Conservation (phyloP, 148 eudicot genomes). For the Chenopodium formosanum region DNA sequence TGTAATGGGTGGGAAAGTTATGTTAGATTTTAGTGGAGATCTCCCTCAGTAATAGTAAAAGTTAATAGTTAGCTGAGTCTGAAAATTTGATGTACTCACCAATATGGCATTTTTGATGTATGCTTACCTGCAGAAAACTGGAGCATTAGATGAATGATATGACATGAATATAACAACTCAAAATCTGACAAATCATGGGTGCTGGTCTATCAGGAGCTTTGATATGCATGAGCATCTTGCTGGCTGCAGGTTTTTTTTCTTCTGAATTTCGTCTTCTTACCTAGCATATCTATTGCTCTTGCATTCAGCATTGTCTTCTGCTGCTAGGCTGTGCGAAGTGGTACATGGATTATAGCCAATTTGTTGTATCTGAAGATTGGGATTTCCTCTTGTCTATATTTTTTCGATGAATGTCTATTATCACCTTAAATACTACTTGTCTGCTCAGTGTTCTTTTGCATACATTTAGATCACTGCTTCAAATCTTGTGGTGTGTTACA, state of each 20-base stretch:
- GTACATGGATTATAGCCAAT: background rate
- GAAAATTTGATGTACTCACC: background rate
- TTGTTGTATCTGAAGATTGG: slow-evolving; percentile 8
- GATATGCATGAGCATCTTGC: slow-evolving; percentile 2
- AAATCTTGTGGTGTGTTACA: background rate
- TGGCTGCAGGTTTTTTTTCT: slow-evolving; percentile 15
- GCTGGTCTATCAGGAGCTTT: background rate
- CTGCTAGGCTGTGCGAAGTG: background rate
- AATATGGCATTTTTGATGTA: background rate
- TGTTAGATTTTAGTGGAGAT: background rate
- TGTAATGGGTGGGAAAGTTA: background rate
- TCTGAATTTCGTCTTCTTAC: background rate
- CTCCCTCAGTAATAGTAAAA: background rate
- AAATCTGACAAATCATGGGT: background rate
- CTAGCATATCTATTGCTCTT: slow-evolving; percentile 8
- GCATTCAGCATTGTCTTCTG: background rate
- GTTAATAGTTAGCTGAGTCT: slow-evolving; percentile 1
- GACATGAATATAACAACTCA: background rate
- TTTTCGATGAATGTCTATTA: background rate
- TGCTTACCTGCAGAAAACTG: slow-evolving; percentile 13
- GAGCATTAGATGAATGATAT: slow-evolving; percentile 1
- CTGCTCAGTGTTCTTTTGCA: background rate
- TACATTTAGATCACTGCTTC: background rate
- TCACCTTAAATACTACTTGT: background rate
- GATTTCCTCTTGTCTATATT: background rate